These are phyloP conservation scores for Penicillium cinerascens DNA, from an alignment of 495 filamentous ascomycete species.

Conservation along the genomic window DNA sequence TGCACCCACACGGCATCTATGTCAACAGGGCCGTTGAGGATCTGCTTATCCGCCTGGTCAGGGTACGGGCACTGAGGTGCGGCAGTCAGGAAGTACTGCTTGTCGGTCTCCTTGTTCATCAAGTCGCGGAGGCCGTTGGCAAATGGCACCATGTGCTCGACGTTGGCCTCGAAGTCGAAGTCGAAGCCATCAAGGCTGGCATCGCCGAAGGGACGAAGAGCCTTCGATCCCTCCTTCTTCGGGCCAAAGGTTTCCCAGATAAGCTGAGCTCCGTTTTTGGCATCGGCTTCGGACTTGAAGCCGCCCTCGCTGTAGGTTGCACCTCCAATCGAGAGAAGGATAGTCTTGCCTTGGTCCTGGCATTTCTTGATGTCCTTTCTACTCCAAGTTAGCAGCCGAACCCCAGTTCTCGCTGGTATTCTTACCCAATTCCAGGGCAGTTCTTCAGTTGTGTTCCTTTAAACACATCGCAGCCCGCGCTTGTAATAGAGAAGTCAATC, in stretches of 20 bases:
- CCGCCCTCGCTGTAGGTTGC: conserved; percentile 59
- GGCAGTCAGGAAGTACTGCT: conserved; percentile 58
- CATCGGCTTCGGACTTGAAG: conserved; percentile 51
- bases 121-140: conserved; percentile 51
- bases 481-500: conserved; percentile 59
- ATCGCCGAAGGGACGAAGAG: conserved; percentile 60
- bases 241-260: conserved; percentile 68
- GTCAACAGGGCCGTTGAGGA: conserved; percentile 48
- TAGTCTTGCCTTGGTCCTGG: conserved; percentile 60
- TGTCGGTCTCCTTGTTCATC: conserved; percentile 48
- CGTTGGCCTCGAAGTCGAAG: conserved; percentile 58
- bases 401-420: neutral
- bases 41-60: conserved; percentile 55
- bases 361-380: conserved; percentile 60
- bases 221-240: conserved; percentile 14
- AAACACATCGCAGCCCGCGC: conserved; percentile 56
- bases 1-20: conserved; percentile 68
- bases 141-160: conserved; percentile 51
- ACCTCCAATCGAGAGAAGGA: conserved; percentile 67
- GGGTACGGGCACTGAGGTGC: conserved; percentile 68
- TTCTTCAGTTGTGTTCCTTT: conserved; percentile 51
- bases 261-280: conserved; percentile 52
- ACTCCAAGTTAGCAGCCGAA: conserved; percentile 13
- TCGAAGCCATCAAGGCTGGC: conserved; percentile 70
- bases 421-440: conserved; percentile 62